Percentiles rank a stretch among this genome's conserved stretches.
These are phyloP conservation scores for Metroxylon sagu DNA, from an alignment of 176 grass and related monocot genomes.

Conservation along the genomic window DNA sequence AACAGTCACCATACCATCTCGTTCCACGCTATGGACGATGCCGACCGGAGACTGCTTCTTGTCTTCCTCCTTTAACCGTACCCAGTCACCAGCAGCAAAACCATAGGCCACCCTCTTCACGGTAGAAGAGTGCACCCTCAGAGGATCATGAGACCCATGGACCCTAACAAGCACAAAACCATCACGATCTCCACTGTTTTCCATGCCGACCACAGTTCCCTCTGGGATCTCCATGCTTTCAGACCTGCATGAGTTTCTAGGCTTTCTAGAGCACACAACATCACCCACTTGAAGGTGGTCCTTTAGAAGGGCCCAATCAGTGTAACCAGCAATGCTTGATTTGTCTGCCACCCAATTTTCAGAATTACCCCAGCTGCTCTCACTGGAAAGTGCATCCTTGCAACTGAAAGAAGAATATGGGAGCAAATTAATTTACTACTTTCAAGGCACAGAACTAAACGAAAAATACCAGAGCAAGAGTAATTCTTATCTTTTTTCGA, in stretches of 20 bases:
- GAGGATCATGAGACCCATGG: constrained; percentile 59
- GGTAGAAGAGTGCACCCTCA: constrained; percentile 45
- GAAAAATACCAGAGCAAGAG: too few relatives aligned
- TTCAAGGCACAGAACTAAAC: not conserved
- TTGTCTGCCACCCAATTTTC: constrained; percentile 31
- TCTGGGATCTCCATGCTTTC: constrained; percentile 85
- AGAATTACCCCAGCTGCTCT: constrained; percentile 25
- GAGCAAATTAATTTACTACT: not conserved
- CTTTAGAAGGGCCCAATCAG: constrained; percentile 65
- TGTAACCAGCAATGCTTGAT: constrained; percentile 22
- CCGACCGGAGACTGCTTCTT: constrained; percentile 62
- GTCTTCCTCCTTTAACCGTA: constrained; percentile 58
- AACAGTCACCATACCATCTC: constrained; percentile 41
- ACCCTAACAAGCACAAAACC: constrained; percentile 69
- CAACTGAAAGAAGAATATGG: constrained; percentile 30
- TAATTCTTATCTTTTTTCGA: too few relatives aligned
- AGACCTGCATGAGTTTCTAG: constrained; percentile 52
- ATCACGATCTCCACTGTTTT: constrained; percentile 42
- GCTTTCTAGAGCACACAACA: constrained; percentile 66
- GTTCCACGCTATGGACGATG: constrained; percentile 76
- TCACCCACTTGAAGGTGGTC: constrained; percentile 71
- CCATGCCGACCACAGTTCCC: constrained; percentile 76
- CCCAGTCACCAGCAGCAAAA: constrained; percentile 76
- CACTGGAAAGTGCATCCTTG: constrained; percentile 34
- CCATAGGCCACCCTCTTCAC: constrained; percentile 73